Percentiles rank a stretch among this genome's conserved stretches.
These are phyloP conservation scores for Biscogniauxia mediterranea DNA, from an alignment of 2,329 filamentous ascomycete genomes.

Conservation along the genomic window DNA sequence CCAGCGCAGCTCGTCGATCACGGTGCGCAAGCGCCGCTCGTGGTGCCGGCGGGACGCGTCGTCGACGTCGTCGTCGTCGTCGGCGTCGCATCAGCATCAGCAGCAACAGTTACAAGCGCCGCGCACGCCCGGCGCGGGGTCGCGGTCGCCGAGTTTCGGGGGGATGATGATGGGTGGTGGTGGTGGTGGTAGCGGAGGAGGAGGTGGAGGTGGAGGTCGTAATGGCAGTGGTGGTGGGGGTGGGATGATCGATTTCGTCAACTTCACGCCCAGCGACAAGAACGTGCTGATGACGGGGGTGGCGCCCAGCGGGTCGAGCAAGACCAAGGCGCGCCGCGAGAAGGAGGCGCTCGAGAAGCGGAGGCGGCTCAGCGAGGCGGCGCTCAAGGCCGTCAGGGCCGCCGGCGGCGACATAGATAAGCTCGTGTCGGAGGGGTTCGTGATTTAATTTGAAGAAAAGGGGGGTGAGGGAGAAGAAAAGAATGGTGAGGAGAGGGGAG, in stretches of 20 bases:
- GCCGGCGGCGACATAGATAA: slow-evolving; percentile 66
- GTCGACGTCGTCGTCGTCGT: slow-evolving; percentile 10
- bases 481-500: neutral
- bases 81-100: neutral
- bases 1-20: slow-evolving; percentile 24
- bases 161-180: slow-evolving; percentile 5
- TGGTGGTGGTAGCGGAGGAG: too few relatives aligned
- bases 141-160: neutral
- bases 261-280: slow-evolving; percentile 82
- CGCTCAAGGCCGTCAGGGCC: slow-evolving; percentile 65
- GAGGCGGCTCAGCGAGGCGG: slow-evolving; percentile 64
- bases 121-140: neutral
- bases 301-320: slow-evolving; percentile 84
- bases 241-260: slow-evolving; percentile 67
- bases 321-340: slow-evolving; percentile 91
- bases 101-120: slow-evolving; percentile 4
- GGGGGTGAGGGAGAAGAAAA: neutral
- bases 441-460: neutral
- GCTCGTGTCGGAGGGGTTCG: slow-evolving; percentile 50
- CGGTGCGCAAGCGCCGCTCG: slow-evolving; percentile 38
- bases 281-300: slow-evolving; percentile 82
- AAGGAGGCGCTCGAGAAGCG: slow-evolving; percentile 81
- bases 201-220: slow-evolving; percentile 28
- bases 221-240: too few relatives aligned
- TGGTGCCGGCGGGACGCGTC: slow-evolving; percentile 31